A percentile compares a stretch with the other conserved stretches of the same genome.
phyloP scores from a whole-genome alignment of 2,329 filamentous ascomycete genomes.

The Pyrenochaeta sp. region DNA sequence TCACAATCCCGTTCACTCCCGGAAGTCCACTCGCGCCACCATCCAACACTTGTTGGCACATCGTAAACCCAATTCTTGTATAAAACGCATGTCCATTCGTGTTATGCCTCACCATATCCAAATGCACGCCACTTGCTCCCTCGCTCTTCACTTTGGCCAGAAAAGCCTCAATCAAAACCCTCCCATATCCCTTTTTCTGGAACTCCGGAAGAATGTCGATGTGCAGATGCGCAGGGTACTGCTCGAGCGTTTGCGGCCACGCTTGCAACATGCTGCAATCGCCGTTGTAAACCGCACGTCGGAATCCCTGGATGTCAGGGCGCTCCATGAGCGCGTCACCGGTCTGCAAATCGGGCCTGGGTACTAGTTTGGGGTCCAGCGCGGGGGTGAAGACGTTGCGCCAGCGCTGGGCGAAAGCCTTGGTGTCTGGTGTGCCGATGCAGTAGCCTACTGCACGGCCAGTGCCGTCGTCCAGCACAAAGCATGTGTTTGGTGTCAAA shows the following conservation, averaged over 20 bases:
- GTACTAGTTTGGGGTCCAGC: conserved; percentile 28
- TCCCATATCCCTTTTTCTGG: conserved; percentile 43
- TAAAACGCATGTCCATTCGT: conserved; percentile 37
- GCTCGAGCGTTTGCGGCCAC: conserved; percentile 22
- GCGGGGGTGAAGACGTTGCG: conserved; percentile 32
- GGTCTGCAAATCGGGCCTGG: conserved; percentile 12
- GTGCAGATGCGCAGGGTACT: conserved; percentile 49
- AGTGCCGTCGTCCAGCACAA: conserved; percentile 44
- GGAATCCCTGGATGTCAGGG: conserved; percentile 21
- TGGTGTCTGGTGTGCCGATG: conserved; percentile 42
- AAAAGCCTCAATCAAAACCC: conserved; percentile 33
- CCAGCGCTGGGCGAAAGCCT: conserved; percentile 35
- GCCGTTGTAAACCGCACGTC: conserved; percentile 24
- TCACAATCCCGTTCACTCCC: conserved; percentile 29
- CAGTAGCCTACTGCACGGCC: conserved; percentile 49
- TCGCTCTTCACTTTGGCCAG: conserved; percentile 26
- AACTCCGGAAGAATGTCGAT: conserved; percentile 46
- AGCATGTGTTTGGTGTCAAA: conserved; percentile 39
- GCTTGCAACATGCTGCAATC: conserved; percentile 33
- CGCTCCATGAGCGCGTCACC: conserved; percentile 24
- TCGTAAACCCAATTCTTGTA: conserved; percentile 31
- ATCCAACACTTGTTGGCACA: conserved; percentile 35
- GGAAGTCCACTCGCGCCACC: conserved; percentile 32
- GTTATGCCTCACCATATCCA: conserved; percentile 47
- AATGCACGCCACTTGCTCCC: conserved; percentile 42